Conservation (phyloP, 495 filamentous ascomycete species). For the Bacidia rubella region DNA sequence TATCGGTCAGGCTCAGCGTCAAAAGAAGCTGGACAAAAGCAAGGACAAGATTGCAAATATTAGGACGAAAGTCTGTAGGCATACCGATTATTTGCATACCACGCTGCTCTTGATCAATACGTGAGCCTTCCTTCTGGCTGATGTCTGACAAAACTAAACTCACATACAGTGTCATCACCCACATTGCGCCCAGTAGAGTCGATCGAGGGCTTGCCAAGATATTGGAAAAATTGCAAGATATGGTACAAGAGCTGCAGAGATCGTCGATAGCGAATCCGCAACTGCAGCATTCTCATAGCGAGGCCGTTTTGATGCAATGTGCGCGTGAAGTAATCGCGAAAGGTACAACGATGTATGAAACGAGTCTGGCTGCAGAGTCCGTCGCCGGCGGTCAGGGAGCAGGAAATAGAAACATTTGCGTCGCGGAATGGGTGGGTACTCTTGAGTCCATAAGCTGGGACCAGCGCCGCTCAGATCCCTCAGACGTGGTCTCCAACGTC, state of each 20-base stretch:
- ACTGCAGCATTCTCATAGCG: neutral
- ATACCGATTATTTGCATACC: slow-evolving; percentile 4
- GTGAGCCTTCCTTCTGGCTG: slow-evolving; percentile 7
- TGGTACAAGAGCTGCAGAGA: slow-evolving; percentile 2
- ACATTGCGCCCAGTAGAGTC: slow-evolving; percentile 3
- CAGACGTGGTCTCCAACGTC: slow-evolving; percentile 8
- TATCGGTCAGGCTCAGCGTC: slow-evolving; percentile 6
- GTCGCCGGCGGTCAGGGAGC: slow-evolving; percentile 1
- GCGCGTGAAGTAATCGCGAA: slow-evolving; percentile 5
- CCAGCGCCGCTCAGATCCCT: slow-evolving; percentile 5
- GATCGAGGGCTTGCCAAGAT: slow-evolving; percentile 4
- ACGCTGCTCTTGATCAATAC: slow-evolving; percentile 8
- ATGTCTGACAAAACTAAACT: slow-evolving; percentile 3
- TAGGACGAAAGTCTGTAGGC: slow-evolving; percentile 5
- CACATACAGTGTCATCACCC: neutral
- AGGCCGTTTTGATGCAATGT: slow-evolving; percentile 5
- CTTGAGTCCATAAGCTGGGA: slow-evolving; percentile 5
- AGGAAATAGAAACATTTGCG: slow-evolving; percentile 6
- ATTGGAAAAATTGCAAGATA: slow-evolving; percentile 5
- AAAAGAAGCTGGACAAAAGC: slow-evolving; percentile 1
- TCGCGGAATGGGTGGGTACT: slow-evolving; percentile 6
- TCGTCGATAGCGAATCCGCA: neutral
- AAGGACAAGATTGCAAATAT: slow-evolving; percentile 8
- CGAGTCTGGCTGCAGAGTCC: slow-evolving; percentile 1
- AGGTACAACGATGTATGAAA: slow-evolving; percentile 5